A percentile compares a stretch with the other conserved stretches of the same genome.
phyloP scores from a whole-genome alignment of 306 rosid species.

The Begonia masoniana region DNA sequence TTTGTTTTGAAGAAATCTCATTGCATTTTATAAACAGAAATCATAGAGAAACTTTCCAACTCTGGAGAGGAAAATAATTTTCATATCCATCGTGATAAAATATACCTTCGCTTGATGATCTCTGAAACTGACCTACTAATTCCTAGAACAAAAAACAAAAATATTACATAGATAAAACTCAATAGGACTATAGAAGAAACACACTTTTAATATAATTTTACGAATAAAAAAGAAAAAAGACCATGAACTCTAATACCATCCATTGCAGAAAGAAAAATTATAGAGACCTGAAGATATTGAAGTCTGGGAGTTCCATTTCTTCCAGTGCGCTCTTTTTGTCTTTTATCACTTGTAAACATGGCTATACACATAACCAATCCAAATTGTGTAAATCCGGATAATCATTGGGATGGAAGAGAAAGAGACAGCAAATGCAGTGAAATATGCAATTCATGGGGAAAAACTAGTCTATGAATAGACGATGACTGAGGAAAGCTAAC shows the following conservation, averaged over 20 bases:
- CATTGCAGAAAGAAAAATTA: too few species aligned
- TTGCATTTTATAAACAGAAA: too few species aligned
- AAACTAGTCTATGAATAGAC: too few species aligned
- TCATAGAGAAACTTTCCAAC: too few species aligned
- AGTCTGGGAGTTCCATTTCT: slow-evolving; percentile 71
- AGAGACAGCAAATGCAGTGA: not conserved
- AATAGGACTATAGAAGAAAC: not conserved
- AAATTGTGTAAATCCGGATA: too few species aligned
- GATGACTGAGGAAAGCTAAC: too few species aligned
- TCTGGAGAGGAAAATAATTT: too few species aligned
- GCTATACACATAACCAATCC: not conserved
- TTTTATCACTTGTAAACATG: slow-evolving; percentile 65
- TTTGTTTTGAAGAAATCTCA: too few species aligned
- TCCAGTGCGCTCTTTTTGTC: slow-evolving; percentile 73
- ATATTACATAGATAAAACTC: too few species aligned
- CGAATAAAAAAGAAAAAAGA: too few species aligned
- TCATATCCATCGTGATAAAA: not conserved
- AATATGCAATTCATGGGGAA: not conserved
- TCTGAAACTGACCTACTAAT: slow-evolving; percentile 63
- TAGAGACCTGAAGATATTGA: slow-evolving; percentile 78
- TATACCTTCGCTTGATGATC: slow-evolving; percentile 42
- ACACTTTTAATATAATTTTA: too few species aligned
- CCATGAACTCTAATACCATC: too few species aligned
- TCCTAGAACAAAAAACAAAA: slow-evolving; percentile 32
- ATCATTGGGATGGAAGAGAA: not conserved